Percentiles rank a stretch among this genome's conserved stretches.
phyloP scores from a whole-genome alignment of 306 rosid species.

The Crataegus laevigata region DNA sequence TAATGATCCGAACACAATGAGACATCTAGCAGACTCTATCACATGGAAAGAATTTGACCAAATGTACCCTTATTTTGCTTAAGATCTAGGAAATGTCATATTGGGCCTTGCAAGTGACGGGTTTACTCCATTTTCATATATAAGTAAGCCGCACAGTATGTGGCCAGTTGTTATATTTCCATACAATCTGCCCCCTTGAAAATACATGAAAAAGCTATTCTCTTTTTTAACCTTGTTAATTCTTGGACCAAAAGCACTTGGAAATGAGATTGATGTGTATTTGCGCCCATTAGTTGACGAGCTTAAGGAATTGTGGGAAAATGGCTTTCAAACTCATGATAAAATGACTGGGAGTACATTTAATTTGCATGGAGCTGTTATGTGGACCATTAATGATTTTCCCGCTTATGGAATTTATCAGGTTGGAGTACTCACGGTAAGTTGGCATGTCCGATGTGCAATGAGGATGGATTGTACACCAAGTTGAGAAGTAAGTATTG shows the following conservation, averaged over 20 bases:
- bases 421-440: neutral
- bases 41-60: neutral
- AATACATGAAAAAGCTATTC: neutral
- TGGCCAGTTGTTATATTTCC: neutral
- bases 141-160: neutral
- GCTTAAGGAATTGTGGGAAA: neutral
- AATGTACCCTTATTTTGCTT: neutral
- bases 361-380: neutral
- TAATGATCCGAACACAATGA: neutral
- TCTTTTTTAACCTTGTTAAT: neutral
- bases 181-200: neutral
- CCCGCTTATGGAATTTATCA: neutral
- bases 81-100: neutral
- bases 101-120: neutral
- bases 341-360: neutral
- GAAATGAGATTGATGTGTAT: neutral
- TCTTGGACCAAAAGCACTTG: neutral
- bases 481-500: neutral
- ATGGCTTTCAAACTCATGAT: neutral
- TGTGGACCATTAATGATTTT: slow-evolving; percentile 1
- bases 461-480: neutral
- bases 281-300: neutral
- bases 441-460: neutral
- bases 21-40: neutral
- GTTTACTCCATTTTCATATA: neutral